phyloP scores from a whole-genome alignment of 257 asterid species.

The Jacaranda copaia region DNA sequence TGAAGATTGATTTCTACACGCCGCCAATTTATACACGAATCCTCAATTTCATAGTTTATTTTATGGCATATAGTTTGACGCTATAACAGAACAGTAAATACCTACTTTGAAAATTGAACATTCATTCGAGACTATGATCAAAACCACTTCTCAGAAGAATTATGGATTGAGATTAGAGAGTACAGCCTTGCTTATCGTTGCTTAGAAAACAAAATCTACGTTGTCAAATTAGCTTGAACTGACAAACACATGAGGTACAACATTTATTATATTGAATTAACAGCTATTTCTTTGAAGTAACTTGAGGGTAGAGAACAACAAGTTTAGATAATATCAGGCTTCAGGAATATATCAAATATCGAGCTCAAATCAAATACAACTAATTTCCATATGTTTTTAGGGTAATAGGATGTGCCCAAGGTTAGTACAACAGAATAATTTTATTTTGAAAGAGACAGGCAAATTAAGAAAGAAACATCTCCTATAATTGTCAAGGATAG shows the following conservation, averaged over 20 bases:
- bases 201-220: too few relatives aligned
- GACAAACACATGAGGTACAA: not conserved
- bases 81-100: too few relatives aligned
- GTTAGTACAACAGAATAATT: not conserved
- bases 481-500: not conserved
- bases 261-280: not conserved
- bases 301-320: not conserved
- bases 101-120: too few relatives aligned
- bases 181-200: too few relatives aligned
- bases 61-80: too few relatives aligned
- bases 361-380: slow-evolving; percentile 13
- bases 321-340: not conserved
- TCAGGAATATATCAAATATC: not conserved
- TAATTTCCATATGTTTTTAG: slow-evolving; percentile 14
- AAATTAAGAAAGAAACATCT: slow-evolving; percentile 16
- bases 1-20: too few relatives aligned
- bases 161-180: too few relatives aligned
- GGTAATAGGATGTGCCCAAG: not conserved
- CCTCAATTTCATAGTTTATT: too few relatives aligned
- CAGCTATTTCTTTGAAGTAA: not conserved
- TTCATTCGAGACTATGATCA: too few relatives aligned
- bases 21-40: too few relatives aligned
- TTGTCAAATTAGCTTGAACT: too few relatives aligned
- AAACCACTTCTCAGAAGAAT: too few relatives aligned
- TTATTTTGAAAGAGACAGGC: not conserved